Evolutionary conservation across 768 basidiomycete species (phyloP).

Genomic region (Rhizopogon rudus): DNA sequence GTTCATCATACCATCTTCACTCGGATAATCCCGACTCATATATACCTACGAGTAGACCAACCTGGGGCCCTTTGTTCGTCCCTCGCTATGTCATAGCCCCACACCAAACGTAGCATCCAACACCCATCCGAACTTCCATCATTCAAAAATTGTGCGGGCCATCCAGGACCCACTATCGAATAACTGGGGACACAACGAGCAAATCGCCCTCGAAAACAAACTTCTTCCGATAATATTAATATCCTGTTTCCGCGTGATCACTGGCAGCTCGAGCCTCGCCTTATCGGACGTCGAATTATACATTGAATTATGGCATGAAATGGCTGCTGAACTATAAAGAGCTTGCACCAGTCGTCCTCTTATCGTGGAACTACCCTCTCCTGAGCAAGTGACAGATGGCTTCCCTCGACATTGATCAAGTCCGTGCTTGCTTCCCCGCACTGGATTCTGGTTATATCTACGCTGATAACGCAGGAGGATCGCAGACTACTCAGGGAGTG

Average conservation of each 20-base stretch:
- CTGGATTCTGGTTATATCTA: constrained; percentile 57
- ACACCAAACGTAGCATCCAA: no score
- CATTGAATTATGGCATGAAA: neutral
- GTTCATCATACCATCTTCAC: no score
- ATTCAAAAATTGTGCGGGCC: neutral
- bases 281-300: neutral
- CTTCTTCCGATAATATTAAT: neutral
- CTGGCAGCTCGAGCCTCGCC: neutral
- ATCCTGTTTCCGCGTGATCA: neutral
- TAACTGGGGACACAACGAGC: neutral
- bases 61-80: no score
- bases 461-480: constrained; percentile 77
- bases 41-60: no score
- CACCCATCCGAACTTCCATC: no score
- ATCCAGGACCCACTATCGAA: neutral
- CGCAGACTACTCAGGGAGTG: constrained; percentile 52
- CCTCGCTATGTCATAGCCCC: no score
- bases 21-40: no score
- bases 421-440: constrained; percentile 59
- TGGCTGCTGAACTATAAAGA: neutral
- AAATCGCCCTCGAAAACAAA: neutral
- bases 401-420: constrained; percentile 42
- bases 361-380: neutral
- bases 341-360: neutral
- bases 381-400: constrained; percentile 9